Base-by-base conservation (phyloP, 1,139 yeast species). In the Scheffersomyces insectosa region DNA sequence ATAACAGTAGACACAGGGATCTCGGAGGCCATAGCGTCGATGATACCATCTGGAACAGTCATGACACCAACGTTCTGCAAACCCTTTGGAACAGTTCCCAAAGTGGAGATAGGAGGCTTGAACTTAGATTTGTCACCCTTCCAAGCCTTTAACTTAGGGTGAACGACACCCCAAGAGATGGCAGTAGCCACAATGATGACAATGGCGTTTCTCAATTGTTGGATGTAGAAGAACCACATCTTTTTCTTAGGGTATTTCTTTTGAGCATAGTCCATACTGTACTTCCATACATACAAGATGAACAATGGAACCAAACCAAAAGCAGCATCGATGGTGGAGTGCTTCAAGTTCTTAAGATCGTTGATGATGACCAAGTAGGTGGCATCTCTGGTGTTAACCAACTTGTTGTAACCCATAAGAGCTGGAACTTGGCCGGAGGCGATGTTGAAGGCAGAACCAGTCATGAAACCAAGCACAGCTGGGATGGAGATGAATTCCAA, bases 381-480 rank as follows among this genome's bases (percentile, higher is more conserved):
- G 0, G 90, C 73, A 2, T 63, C 78, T 66, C 95, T 82, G 11
- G 96, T 87, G 67, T 88, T 82, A 45, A 90, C 88, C 37, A 56
- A 49, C 16, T 68, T 77, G 52, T 66, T 72, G 67, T 75, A 86
- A 23, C 98, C 98, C 88, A 91, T 77, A 48, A 91, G 75, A 11
- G 78, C 86, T 2, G 97, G 97, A 7, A 90, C 84, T 68, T 91
- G 97, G 33, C 97, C 97, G 45, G 75, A 66, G 38, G 86, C 74
- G 58, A 91, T 91, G 55, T 75, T 83, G 57, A 91, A 79, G 3
- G 97, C 97, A 10, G 97, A 89, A 43, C 97, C 97, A 33, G 95
- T 79, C 95, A 91, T 91, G 70, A 90, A 91, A 0, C 97, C 98
- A 72, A 90, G 78, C 38, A 91, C 96, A 1, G 97, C 96, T 32